Conservation (phyloP, 2,329 filamentous ascomycete species). For the Dactylellina leptospora region DNA sequence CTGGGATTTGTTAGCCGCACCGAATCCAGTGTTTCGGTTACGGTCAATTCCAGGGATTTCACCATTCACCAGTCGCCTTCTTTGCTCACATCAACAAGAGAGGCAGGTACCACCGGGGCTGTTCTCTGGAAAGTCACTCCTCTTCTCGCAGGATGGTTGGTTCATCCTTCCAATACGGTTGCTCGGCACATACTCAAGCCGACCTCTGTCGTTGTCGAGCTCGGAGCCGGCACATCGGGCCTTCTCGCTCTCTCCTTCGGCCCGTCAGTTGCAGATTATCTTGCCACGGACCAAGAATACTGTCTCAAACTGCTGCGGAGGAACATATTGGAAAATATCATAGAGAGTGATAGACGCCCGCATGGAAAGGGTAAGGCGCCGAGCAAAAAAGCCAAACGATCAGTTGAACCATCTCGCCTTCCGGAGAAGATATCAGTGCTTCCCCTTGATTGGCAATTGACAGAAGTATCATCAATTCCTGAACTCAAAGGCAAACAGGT, state of each 20-base stretch:
- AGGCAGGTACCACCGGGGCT: slow-evolving; percentile 75
- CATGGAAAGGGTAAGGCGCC: slow-evolving; percentile 12
- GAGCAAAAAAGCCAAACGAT: slow-evolving; percentile 51
- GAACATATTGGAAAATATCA: slow-evolving; percentile 74
- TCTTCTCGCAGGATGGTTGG: slow-evolving; percentile 81
- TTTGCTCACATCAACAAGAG: slow-evolving; percentile 78
- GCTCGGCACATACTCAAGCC: slow-evolving; percentile 67
- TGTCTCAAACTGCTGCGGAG: slow-evolving; percentile 77
- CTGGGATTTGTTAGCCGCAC: slow-evolving; percentile 85
- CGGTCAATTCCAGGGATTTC: slow-evolving; percentile 74
- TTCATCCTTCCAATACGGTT: slow-evolving; percentile 70
- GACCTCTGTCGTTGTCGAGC: slow-evolving; percentile 74
- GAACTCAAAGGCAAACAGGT: slow-evolving; percentile 64
- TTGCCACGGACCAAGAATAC: slow-evolving; percentile 89
- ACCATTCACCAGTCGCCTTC: slow-evolving; percentile 83
- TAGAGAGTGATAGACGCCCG: neutral
- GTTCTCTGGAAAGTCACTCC: slow-evolving; percentile 94
- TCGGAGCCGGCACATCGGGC: slow-evolving; percentile 87
- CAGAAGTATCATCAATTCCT: slow-evolving; percentile 63
- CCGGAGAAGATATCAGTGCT: slow-evolving; percentile 66
- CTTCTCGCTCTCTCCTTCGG: slow-evolving; percentile 75
- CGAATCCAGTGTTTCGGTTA: slow-evolving; percentile 71
- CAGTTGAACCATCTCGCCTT: slow-evolving; percentile 15
- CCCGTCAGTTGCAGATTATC: slow-evolving; percentile 71
- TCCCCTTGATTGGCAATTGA: slow-evolving; percentile 83